These are phyloP conservation scores for Citrullus amarus DNA, from an alignment of 306 rosid species.

Conservation along the genomic window DNA sequence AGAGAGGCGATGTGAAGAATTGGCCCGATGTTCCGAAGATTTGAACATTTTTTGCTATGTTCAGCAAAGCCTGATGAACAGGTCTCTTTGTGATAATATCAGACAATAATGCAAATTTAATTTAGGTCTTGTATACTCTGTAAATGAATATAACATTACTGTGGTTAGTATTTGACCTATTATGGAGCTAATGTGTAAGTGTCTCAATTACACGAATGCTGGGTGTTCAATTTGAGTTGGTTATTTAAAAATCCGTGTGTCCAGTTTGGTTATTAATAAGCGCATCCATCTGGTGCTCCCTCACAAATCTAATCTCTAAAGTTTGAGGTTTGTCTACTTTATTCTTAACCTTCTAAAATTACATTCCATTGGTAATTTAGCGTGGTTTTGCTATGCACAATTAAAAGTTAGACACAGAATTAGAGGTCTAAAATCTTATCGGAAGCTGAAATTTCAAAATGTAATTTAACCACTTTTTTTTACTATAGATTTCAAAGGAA, in stretches of 20 bases:
- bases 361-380: too few relatives aligned
- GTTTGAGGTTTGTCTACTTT: too few relatives aligned
- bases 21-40: conserved; percentile 17
- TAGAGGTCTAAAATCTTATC: too few relatives aligned
- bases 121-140: neutral
- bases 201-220: neutral
- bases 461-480: neutral
- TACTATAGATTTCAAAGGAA: neutral
- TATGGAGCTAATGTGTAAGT: neutral
- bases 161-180: neutral
- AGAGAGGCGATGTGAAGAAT: conserved; percentile 30
- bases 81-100: conserved; percentile 8
- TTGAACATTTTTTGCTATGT: conserved; percentile 14
- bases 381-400: too few relatives aligned
- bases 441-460: too few relatives aligned
- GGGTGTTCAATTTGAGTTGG: neutral
- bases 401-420: too few relatives aligned
- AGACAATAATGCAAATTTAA: neutral
- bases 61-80: conserved; percentile 4
- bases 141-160: neutral
- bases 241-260: neutral
- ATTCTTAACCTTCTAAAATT: too few relatives aligned
- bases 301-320: too few relatives aligned
- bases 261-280: neutral
- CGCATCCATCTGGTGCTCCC: too few relatives aligned